Percentiles rank a stretch among this genome's conserved stretches.
Conservation (phyloP, 768 basidiomycete genomes). For the Lactarius hatsudake region DNA sequence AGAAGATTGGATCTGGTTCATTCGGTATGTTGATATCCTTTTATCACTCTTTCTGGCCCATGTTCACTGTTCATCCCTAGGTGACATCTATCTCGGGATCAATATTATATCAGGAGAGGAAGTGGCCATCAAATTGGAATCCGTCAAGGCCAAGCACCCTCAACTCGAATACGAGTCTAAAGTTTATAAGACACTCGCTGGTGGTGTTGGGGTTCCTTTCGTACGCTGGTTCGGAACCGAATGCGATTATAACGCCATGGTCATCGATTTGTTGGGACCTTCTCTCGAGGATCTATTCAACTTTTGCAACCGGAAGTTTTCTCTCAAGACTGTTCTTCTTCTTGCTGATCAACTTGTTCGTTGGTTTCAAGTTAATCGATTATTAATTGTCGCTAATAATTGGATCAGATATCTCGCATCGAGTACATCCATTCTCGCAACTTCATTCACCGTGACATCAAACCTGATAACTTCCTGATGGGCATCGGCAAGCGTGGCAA, state of each 20-base stretch:
- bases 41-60: background rate
- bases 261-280: slow-evolving; percentile 92
- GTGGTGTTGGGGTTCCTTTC: slow-evolving; percentile 98
- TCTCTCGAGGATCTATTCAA: slow-evolving; percentile 91
- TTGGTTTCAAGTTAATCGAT: slow-evolving; percentile 20
- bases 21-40: slow-evolving; percentile 66
- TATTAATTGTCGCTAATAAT: slow-evolving; percentile 18
- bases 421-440: slow-evolving; percentile 99
- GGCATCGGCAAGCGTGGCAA: slow-evolving; percentile 99
- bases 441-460: slow-evolving; percentile 97
- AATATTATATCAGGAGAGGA: slow-evolving; percentile 99
- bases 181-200: slow-evolving; percentile 96
- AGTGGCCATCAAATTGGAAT: slow-evolving; percentile 99
- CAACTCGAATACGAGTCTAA: slow-evolving; percentile 98
- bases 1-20: slow-evolving; percentile 99
- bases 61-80: slow-evolving; percentile 39
- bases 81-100: slow-evolving; percentile 98
- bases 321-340: slow-evolving; percentile 92
- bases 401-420: slow-evolving; percentile 85
- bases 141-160: slow-evolving; percentile 99
- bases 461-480: slow-evolving; percentile 99
- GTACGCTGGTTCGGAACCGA: slow-evolving; percentile 94
- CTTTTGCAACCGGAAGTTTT: slow-evolving; percentile 97
- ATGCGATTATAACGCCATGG: slow-evolving; percentile 99
- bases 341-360: slow-evolving; percentile 94